phyloP scores from a whole-genome alignment of 2,329 filamentous ascomycete genomes.

The Lanzia echinophila region DNA sequence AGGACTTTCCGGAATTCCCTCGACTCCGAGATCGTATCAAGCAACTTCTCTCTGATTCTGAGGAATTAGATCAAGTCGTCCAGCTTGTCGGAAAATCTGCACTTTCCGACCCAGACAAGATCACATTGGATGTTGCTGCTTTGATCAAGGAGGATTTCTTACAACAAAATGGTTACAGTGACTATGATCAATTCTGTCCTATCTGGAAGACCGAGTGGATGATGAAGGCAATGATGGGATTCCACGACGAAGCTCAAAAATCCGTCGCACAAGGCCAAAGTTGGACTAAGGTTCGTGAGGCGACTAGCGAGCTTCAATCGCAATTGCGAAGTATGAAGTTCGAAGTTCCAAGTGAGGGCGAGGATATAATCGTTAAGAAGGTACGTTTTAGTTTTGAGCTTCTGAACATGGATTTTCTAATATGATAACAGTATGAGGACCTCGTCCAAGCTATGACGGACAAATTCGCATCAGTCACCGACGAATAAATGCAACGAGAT shows the following conservation, averaged over 20 bases:
- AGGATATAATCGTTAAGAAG: conserved; percentile 79
- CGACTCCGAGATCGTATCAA: conserved; percentile 87
- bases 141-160: conserved; percentile 97
- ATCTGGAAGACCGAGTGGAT: conserved; percentile 99
- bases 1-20: conserved; percentile 90
- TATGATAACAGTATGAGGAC: conserved; percentile 67
- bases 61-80: conserved; percentile 97
- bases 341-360: conserved; percentile 78
- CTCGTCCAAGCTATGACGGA: conserved; percentile 89
- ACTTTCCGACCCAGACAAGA: conserved; percentile 94
- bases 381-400: conserved; percentile 39
- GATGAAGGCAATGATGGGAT: conserved; percentile 99
- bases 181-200: conserved; percentile 98
- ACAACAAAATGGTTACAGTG: conserved; percentile 98
- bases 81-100: conserved; percentile 97
- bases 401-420: conserved; percentile 12
- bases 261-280: conserved; percentile 82
- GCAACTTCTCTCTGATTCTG: conserved; percentile 87
- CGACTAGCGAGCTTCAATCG: conserved; percentile 78
- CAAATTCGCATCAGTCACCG: conserved; percentile 92
- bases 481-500: conserved; percentile 58
- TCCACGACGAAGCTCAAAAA: conserved; percentile 97
- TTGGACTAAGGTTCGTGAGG: conserved; percentile 90
- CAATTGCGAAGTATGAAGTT: conserved; percentile 93
- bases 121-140: conserved; percentile 85